Evolutionary conservation across 768 basidiomycete genomes (phyloP).

Genomic region (Rhodosporidiobolus odoratus): DNA sequence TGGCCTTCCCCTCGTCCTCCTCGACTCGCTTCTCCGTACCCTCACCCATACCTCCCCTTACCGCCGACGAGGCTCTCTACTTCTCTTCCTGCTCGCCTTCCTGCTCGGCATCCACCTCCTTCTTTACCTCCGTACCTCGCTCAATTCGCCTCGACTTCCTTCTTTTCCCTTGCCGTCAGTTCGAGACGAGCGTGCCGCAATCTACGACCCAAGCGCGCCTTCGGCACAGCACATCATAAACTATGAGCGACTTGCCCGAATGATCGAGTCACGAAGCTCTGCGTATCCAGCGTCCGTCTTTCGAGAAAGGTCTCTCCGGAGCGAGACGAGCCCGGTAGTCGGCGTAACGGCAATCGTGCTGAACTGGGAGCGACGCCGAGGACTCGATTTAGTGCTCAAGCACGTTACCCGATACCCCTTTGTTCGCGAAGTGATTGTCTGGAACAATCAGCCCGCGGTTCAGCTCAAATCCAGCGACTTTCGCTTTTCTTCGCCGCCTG

Average conservation of each 20-base stretch:
- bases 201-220: slow-evolving; percentile 9
- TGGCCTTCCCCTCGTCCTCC: neutral
- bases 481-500: slow-evolving; percentile 7
- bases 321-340: slow-evolving; percentile 9
- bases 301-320: neutral
- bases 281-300: slow-evolving; percentile 10
- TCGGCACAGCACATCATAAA: neutral
- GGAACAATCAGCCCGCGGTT: slow-evolving; percentile 34
- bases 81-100: neutral
- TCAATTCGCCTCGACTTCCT: neutral
- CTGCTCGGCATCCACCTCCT: neutral
- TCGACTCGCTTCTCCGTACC: slow-evolving; percentile 6
- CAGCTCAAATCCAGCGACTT: slow-evolving; percentile 9
- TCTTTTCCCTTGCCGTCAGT: neutral
- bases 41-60: slow-evolving; percentile 3
- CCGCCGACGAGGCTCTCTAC: slow-evolving; percentile 6
- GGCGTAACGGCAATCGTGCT: slow-evolving; percentile 32
- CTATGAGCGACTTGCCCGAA: neutral
- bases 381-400: slow-evolving; percentile 25
- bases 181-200: neutral
- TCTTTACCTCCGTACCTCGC: neutral
- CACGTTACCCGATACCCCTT: slow-evolving; percentile 34
- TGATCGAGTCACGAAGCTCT: slow-evolving; percentile 12
- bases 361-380: slow-evolving; percentile 21
- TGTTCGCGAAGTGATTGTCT: slow-evolving; percentile 40